Percentiles rank a stretch among this genome's conserved stretches.
Evolutionary conservation across 345 rosid genomes (phyloP).

Genomic region (Acer saccharum): DNA sequence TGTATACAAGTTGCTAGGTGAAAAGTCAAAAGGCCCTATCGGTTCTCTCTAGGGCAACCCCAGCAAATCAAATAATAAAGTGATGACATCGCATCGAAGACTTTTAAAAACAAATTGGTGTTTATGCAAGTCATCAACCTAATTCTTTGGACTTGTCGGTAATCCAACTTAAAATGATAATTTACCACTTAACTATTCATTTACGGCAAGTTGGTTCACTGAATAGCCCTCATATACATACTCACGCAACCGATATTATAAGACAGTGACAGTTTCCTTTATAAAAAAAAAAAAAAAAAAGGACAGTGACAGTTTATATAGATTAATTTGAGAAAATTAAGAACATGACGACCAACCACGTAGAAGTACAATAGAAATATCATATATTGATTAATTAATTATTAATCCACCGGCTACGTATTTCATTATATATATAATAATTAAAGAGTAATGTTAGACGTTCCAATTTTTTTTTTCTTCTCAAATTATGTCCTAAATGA

Average conservation of each 20-base stretch:
- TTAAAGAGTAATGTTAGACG: too few species aligned
- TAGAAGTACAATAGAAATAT: too few species aligned
- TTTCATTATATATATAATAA: neutral
- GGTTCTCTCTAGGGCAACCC: neutral
- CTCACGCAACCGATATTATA: too few species aligned
- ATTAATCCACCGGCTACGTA: slow-evolving; percentile 18
- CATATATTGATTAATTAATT: neutral
- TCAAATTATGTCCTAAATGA: too few species aligned
- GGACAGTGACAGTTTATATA: too few species aligned
- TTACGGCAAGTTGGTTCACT: too few species aligned
- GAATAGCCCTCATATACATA: too few species aligned
- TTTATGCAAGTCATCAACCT: neutral
- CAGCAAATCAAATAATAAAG: neutral
- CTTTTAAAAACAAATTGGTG: neutral
- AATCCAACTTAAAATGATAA: neutral
- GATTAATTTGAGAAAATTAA: neutral
- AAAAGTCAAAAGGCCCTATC: neutral
- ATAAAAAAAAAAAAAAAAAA: too few species aligned
- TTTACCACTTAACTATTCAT: too few species aligned
- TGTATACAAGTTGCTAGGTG: neutral
- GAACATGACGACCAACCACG: too few species aligned
- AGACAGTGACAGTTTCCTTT: too few species aligned
- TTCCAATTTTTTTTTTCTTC: too few species aligned
- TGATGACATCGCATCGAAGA: neutral
- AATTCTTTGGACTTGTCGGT: neutral